Base-by-base conservation (phyloP, 2,329 filamentous ascomycete genomes). In the Cladophialophora exuberans region DNA sequence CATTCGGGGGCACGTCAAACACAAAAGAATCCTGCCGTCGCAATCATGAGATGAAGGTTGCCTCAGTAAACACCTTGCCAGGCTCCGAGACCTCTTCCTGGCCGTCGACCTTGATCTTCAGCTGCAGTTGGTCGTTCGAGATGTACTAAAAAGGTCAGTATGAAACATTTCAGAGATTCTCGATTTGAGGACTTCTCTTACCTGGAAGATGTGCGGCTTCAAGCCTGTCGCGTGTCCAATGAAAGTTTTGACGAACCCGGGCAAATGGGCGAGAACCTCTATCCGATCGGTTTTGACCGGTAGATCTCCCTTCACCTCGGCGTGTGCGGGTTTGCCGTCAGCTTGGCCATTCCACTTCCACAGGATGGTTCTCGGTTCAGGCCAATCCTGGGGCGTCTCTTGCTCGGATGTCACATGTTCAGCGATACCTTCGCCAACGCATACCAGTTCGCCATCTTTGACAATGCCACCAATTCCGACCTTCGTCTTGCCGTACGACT, bases 121-220 rank as follows among this genome's bases (percentile, higher is more conserved):
- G 76, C 13, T 83, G 83, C 54, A 90, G 80, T 66, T 83, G 83
- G 54, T 80, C 74, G 57, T 77, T 75, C 30, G 89, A 87, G 15
- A 80, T 80, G 73, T 86, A 97, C 88, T 96, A 25, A 17, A 23
- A 23, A 31, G 3, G 10, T 54, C 43, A 35, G 26, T 38, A 49
- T 17, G 15, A 25, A 17, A 31, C n/a, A 20, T 6, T 2, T 9
- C 10, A 9, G 20, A 25, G 2, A 18, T 7, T 22, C 17, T 5
- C 17, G 36, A 20, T 45, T 20, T n/a, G 15, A n/a, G 15, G 42
- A 11, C 2, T 9, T 39, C 33, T 71, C 80, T 63, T 73, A 92
- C 90, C 81, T 96, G 94, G 76, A 97, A 99, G 66, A 99, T 97
- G 73, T 97, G 99, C 4, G 94, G 94, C 78, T 91, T 94, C 23